These are phyloP conservation scores for Fusarium buharicum DNA, from an alignment of 2,329 filamentous ascomycete genomes.

Conservation along the genomic window DNA sequence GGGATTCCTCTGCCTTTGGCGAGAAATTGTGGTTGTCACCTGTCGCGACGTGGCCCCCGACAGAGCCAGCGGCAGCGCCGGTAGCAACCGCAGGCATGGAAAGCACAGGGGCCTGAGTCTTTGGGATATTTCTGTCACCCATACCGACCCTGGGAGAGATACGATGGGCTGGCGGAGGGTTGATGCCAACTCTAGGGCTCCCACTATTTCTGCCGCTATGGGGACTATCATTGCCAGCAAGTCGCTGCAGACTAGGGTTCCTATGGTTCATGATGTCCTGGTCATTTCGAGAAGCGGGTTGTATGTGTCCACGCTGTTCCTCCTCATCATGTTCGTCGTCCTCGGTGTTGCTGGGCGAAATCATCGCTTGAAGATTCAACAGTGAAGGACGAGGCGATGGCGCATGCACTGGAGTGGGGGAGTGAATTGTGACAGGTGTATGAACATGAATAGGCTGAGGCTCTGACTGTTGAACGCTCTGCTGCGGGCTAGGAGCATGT, in stretches of 20 bases:
- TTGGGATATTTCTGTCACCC: slow-evolving; percentile 17
- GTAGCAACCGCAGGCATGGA: slow-evolving; percentile 10
- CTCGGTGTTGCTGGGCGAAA: slow-evolving; percentile 12
- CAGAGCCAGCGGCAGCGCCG: slow-evolving; percentile 3
- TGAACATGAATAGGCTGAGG: slow-evolving; percentile 27
- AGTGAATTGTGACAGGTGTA: slow-evolving; percentile 26
- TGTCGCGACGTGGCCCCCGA: background rate
- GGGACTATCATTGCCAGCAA: slow-evolving; percentile 25
- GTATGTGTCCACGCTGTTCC: slow-evolving; percentile 1
- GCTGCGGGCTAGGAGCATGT: slow-evolving; percentile 8
- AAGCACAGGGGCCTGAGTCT: slow-evolving; percentile 7
- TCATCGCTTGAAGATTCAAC: slow-evolving; percentile 26
- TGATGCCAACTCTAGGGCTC: slow-evolving; percentile 11
- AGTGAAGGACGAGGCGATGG: slow-evolving; percentile 29
- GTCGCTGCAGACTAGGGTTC: slow-evolving; percentile 14
- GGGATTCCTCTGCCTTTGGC: slow-evolving; percentile 13
- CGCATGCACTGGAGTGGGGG: slow-evolving; percentile 24
- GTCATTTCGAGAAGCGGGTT: background rate
- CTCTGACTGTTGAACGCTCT: slow-evolving; percentile 20
- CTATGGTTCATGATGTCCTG: background rate
- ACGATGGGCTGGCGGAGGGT: slow-evolving; percentile 10
- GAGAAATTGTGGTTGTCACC: background rate
- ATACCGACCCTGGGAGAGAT: slow-evolving; percentile 5
- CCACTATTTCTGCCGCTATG: slow-evolving; percentile 16
- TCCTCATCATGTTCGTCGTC: slow-evolving; percentile 1